Percentiles rank a stretch among this genome's conserved stretches.
phyloP scores from a whole-genome alignment of 306 rosid genomes.

The Acacia melanoxylon region DNA sequence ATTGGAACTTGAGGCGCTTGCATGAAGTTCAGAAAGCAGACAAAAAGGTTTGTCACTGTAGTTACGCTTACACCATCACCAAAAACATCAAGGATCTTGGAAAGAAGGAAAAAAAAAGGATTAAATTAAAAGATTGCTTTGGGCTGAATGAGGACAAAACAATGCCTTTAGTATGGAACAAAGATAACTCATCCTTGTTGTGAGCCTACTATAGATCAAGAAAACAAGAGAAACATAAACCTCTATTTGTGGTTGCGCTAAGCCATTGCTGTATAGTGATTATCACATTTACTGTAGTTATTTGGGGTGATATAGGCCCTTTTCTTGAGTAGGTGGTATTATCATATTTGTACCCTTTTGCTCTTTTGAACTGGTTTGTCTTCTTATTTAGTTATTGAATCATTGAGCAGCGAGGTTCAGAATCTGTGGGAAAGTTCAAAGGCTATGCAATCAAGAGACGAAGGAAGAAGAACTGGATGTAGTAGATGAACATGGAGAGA shows the following conservation, averaged over 20 bases:
- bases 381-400: slow-evolving; percentile 19
- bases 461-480: slow-evolving; percentile 73
- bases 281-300: background rate
- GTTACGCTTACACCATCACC: background rate
- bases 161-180: background rate
- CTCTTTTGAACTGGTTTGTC: background rate
- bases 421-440: slow-evolving; percentile 49
- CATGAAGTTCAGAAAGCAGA: background rate
- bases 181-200: background rate
- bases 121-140: background rate
- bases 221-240: background rate
- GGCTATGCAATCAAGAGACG: slow-evolving; percentile 49
- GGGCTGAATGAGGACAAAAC: background rate
- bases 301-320: slow-evolving; percentile 6
- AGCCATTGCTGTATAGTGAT: slow-evolving; percentile 2
- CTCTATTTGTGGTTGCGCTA: background rate
- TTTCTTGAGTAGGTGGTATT: background rate
- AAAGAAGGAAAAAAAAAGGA: background rate
- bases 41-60: background rate
- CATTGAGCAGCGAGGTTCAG: slow-evolving; percentile 57
- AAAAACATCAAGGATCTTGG: background rate
- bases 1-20: background rate
- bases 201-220: background rate
- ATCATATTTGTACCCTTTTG: slow-evolving; percentile 27
- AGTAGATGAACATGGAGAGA: slow-evolving; percentile 84